Evolutionary conservation across 139 green algal species (phyloP).

Genomic region (Chlorella sp.): DNA sequence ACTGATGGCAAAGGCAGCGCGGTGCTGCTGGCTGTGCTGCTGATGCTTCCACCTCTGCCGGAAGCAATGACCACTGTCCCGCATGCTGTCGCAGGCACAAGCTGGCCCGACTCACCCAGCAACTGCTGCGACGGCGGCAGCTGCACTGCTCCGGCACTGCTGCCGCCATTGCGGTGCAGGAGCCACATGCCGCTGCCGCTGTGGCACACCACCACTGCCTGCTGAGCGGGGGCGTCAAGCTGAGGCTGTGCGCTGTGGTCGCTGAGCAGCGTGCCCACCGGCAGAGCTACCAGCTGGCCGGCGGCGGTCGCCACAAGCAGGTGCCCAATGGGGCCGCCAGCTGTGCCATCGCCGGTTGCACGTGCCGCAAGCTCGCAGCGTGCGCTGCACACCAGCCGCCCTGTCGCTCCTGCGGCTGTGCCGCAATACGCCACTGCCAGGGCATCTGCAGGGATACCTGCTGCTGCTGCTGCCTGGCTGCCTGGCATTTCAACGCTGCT

Average conservation of each 20-base stretch:
- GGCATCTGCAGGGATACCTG: neutral
- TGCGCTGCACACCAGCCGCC: neutral
- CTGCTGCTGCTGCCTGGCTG: neutral
- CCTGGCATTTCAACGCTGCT: too few species aligned
- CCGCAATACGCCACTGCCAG: neutral
- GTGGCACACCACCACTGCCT: neutral
- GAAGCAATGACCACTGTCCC: neutral
- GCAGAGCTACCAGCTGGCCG: neutral
- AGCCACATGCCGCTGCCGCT: neutral
- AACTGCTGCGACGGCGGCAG: neutral
- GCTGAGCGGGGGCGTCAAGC: neutral
- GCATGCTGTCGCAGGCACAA: neutral
- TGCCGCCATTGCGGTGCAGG: neutral
- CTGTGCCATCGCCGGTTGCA: neutral
- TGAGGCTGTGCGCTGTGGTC: neutral
- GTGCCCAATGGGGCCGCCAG: neutral
- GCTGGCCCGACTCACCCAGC: neutral
- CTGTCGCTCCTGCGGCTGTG: neutral
- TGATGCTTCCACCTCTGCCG: neutral
- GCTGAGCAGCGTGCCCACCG: neutral
- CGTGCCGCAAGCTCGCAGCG: neutral
- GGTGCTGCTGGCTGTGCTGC: neutral
- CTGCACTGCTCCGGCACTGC: neutral
- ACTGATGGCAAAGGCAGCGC: neutral
- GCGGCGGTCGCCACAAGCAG: neutral